A percentile compares a stretch with the other conserved stretches of the same genome.
Evolutionary conservation across 225 moss, liverwort and hornwort species (phyloP).

Genomic region (Polytrichum formosum): DNA sequence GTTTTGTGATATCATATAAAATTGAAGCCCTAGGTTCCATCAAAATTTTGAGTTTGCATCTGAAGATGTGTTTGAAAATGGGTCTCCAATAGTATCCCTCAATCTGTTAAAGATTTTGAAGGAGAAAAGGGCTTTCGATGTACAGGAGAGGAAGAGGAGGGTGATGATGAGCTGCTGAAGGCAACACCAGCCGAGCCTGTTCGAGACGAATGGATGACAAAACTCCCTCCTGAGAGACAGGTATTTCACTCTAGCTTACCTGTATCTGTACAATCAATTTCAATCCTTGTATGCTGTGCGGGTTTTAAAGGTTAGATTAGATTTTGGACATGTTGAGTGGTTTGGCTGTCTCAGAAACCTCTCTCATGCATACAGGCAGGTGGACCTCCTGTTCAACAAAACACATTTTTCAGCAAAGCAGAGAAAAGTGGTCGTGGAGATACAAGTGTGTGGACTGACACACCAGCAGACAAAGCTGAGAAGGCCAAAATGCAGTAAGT

Average conservation of each 20-base stretch:
- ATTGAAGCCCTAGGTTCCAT: neutral
- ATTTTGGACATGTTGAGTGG: neutral
- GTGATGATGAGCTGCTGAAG: conserved; percentile 75
- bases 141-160: conserved; percentile 80
- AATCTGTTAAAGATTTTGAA: too few relatives aligned
- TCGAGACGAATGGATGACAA: conserved; percentile 98
- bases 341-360: neutral
- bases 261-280: too few relatives aligned
- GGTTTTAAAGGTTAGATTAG: too few relatives aligned
- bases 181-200: conserved; percentile 57
- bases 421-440: conserved; percentile 94
- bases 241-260: conserved; percentile 16
- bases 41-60: neutral
- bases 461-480: conserved; percentile 78
- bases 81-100: too few relatives aligned
- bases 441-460: conserved; percentile 91
- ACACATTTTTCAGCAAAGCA: conserved; percentile 85
- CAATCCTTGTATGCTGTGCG: too few relatives aligned
- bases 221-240: conserved; percentile 92
- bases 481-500: conserved; percentile 97
- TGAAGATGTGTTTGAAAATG: neutral
- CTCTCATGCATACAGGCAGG: conserved; percentile 50
- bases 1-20: too few relatives aligned
- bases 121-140: conserved; percentile 1
- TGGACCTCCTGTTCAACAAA: conserved; percentile 70